Base-by-base conservation (phyloP, 148 eudicot species). In the Persicaria tinctoria region DNA sequence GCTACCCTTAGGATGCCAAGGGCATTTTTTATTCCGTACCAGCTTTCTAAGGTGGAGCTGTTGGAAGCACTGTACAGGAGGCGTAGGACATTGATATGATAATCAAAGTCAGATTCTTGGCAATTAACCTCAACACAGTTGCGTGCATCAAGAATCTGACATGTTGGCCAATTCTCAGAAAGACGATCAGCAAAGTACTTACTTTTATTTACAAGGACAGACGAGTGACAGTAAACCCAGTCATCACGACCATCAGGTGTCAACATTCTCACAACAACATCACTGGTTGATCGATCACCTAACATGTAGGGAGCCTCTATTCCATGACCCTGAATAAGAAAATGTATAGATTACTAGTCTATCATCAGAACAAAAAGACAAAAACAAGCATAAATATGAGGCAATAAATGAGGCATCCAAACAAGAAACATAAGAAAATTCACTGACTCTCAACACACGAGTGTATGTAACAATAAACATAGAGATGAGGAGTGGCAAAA, bases 111-210 rank as follows among this genome's bases (percentile, higher is more conserved):
- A 74, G 76, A 74, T 69, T 90, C 98, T 81, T 86, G 86, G 82
- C 96, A 94, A 57, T 83, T 68, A 73, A 91, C 93, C 78, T 94
- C 93, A 17, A 94, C 97, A 77, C 97, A 94, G 77, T 79, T 90
- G 78, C 97, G 96, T 50, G 98, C 94, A 78, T 92, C 97, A 23
- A 92, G 89, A 64, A 94, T 94, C 86, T 88, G 96, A 82, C 93
- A 90, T 32, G 97, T 94, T 60, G 98, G 96, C 97, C 98, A 94
- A 64, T 81, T 76, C 78, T 95, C 97, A 70, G 98, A 95, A 63
- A 95, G 90, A 53, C 97, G 92, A 51, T 90, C 98, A 45, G 96
- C 87, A 80, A 92, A 92, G 77, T 95, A 92, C 83, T 92, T 92
- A 85, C 98, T 85, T 70, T 87, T 90, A 48, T 76, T 68, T 60